Percentiles rank a stretch among this genome's conserved stretches.
These are phyloP conservation scores for Ophiosphaerella korrae DNA, from an alignment of 2,329 filamentous ascomycete species.

Conservation along the genomic window DNA sequence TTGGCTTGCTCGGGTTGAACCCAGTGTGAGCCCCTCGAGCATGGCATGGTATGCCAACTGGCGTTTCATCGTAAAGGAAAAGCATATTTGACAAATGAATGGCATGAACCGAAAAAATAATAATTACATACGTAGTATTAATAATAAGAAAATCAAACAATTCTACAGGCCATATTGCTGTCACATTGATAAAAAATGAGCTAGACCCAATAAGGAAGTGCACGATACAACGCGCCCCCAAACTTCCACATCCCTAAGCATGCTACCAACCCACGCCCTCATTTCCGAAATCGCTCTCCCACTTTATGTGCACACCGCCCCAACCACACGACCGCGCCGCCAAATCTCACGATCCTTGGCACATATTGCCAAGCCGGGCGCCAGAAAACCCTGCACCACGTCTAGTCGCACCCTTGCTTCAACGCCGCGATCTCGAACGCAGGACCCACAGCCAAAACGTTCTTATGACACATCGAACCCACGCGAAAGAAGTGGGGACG, in stretches of 20 bases:
- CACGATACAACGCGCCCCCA: no score
- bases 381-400: not conserved
- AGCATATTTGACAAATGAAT: not conserved
- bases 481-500: not conserved
- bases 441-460: not conserved
- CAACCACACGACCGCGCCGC: not conserved
- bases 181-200: no score
- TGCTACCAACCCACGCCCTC: not conserved
- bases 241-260: no score
- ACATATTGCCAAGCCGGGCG: not conserved
- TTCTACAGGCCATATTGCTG: no score
- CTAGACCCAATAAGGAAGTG: no score
- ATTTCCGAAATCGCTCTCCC: not conserved
- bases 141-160: not conserved
- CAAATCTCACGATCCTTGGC: slow-evolving; percentile 2
- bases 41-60: slow-evolving; percentile 1
- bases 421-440: not conserved
- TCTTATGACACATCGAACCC: not conserved
- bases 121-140: not conserved
- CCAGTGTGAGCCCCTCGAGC: slow-evolving; percentile 16
- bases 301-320: not conserved
- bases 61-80: slow-evolving; percentile 3
- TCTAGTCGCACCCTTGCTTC: not conserved
- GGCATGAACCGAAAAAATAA: slow-evolving; percentile 1
- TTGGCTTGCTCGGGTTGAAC: slow-evolving; percentile 18